Evolutionary conservation across 2,329 filamentous ascomycete species (phyloP).

Genomic region (Talaromyces sp.): DNA sequence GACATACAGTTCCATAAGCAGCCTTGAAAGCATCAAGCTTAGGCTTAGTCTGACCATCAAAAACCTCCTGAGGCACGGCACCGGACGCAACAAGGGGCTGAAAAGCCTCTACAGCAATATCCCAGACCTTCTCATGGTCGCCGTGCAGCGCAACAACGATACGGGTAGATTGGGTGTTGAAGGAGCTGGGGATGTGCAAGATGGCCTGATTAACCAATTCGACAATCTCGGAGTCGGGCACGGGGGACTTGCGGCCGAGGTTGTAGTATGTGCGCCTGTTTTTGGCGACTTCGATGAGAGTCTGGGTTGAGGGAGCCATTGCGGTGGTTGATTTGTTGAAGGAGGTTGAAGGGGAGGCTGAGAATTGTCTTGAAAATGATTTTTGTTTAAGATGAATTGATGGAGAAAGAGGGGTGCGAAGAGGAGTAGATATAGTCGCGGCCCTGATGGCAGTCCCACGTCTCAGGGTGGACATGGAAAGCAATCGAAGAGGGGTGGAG

Average conservation of each 20-base stretch:
- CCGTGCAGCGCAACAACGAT: conserved; percentile 74
- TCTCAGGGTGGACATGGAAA: background rate
- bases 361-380: conserved; percentile 3
- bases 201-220: conserved; percentile 51
- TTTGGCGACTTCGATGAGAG: conserved; percentile 34
- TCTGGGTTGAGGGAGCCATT: conserved; percentile 24
- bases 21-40: conserved; percentile 62
- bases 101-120: conserved; percentile 64
- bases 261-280: conserved; percentile 39
- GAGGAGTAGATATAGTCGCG: conserved; percentile 18
- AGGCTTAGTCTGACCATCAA: conserved; percentile 48
- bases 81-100: conserved; percentile 65
- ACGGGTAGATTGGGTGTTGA: conserved; percentile 86
- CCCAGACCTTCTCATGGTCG: conserved; percentile 88
- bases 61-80: conserved; percentile 51
- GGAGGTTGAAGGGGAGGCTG: background rate
- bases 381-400: background rate
- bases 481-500: conserved; percentile 8
- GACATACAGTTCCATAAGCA: conserved; percentile 71
- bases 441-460: background rate
- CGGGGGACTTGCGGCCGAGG: conserved; percentile 35
- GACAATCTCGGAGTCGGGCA: conserved; percentile 38
- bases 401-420: conserved; percentile 5
- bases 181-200: conserved; percentile 71
- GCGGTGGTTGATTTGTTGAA: conserved; percentile 12